Evolutionary conservation across 305 asterid species (phyloP).

Genomic region (Fraxinus platypoda): DNA sequence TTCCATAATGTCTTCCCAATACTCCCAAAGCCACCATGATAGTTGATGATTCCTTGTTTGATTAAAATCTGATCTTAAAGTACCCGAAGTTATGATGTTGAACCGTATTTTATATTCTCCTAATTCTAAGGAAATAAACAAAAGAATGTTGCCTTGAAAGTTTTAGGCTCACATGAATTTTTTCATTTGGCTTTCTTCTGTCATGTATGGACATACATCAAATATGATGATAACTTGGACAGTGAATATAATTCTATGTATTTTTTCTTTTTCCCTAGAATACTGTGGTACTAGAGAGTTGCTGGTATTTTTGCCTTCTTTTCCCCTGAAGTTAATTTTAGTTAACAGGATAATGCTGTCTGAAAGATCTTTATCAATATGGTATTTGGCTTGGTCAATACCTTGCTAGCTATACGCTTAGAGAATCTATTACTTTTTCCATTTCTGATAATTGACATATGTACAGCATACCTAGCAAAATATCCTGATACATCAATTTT

Average conservation of each 20-base stretch:
- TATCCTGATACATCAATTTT: constrained; percentile 17
- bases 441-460: not conserved
- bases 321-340: not conserved
- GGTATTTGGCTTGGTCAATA: not conserved
- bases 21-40: no score
- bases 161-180: not conserved
- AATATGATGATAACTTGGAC: not conserved
- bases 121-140: not conserved
- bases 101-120: not conserved
- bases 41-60: not conserved
- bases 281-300: not conserved
- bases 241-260: not conserved
- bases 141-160: not conserved
- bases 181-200: not conserved
- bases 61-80: not conserved
- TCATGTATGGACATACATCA: not conserved
- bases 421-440: not conserved
- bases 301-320: not conserved
- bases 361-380: not conserved
- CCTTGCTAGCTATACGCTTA: not conserved
- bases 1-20: no score
- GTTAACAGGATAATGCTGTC: not conserved
- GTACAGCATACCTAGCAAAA: not conserved
- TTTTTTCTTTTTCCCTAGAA: not conserved
- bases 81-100: not conserved